phyloP scores from a whole-genome alignment of 2,329 filamentous ascomycete species.

The Lizonia empirigonia region DNA sequence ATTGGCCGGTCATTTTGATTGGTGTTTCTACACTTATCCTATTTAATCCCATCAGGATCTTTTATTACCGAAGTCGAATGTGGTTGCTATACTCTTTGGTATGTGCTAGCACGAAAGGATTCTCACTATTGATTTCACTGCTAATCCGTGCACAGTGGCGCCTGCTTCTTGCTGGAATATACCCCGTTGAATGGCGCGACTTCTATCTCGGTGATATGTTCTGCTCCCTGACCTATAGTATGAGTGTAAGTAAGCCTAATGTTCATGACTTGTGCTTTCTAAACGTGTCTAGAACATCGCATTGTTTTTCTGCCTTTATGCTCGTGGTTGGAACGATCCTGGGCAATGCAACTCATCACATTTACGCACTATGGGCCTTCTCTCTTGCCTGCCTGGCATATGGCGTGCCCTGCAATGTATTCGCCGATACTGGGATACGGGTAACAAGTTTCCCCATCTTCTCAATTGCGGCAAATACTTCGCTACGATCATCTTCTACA shows the following conservation, averaged over 20 bases:
- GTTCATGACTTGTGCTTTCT: not conserved
- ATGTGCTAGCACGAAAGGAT: constrained; percentile 54
- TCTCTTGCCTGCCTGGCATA: constrained; percentile 80
- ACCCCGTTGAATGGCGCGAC: constrained; percentile 94
- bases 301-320: constrained; percentile 93
- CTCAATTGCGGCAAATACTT: constrained; percentile 91
- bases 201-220: constrained; percentile 99
- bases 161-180: constrained; percentile 80
- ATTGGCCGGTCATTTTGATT: constrained; percentile 84
- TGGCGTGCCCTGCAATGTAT: constrained; percentile 92
- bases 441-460: constrained; percentile 87
- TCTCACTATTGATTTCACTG: not conserved
- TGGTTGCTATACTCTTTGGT: constrained; percentile 94
- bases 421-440: constrained; percentile 84
- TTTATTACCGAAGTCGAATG: constrained; percentile 76
- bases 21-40: constrained; percentile 69
- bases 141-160: constrained; percentile 66
- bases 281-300: constrained; percentile 69
- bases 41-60: constrained; percentile 73
- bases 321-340: constrained; percentile 75
- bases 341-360: constrained; percentile 82
- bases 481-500: constrained; percentile 80
- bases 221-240: constrained; percentile 90
- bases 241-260: constrained; percentile 67
- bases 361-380: constrained; percentile 83